A percentile compares a stretch with the other conserved stretches of the same genome.
These are phyloP conservation scores for Arxiozyma bovina DNA, from an alignment of 1,139 yeast species.

Conservation along the genomic window DNA sequence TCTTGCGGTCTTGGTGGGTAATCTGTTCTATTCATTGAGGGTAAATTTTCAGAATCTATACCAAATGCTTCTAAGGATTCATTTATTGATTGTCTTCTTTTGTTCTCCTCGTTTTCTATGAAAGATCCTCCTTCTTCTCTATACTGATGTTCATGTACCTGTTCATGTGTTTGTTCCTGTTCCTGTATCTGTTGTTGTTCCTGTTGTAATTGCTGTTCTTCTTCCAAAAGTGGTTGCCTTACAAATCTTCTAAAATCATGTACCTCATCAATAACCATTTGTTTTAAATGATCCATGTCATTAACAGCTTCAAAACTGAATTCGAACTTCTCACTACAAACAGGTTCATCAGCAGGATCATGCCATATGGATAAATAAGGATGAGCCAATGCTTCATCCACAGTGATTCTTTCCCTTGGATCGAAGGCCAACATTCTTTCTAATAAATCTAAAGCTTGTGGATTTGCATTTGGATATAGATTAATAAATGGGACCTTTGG, in stretches of 20 bases:
- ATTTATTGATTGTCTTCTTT: slow-evolving; percentile 7
- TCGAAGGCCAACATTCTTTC: slow-evolving; percentile 80
- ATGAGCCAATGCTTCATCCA: slow-evolving; percentile 81
- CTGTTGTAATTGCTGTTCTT: slow-evolving; percentile 32
- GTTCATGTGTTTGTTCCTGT: slow-evolving; percentile 23
- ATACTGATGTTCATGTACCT: slow-evolving; percentile 11
- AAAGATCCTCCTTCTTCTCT: too few species aligned
- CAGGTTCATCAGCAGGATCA: slow-evolving; percentile 92
- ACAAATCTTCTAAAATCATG: slow-evolving; percentile 73
- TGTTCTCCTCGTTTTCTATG: neutral
- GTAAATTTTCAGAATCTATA: slow-evolving; percentile 34
- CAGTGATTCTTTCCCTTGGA: slow-evolving; percentile 80
- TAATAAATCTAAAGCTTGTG: slow-evolving; percentile 76
- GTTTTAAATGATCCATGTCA: slow-evolving; percentile 68
- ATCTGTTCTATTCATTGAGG: slow-evolving; percentile 33
- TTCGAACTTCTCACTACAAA: slow-evolving; percentile 75
- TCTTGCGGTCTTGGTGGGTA: slow-evolving; percentile 38
- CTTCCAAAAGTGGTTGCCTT: slow-evolving; percentile 56
- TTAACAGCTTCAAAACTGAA: slow-evolving; percentile 84
- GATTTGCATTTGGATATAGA: slow-evolving; percentile 79
- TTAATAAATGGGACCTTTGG: slow-evolving; percentile 67
- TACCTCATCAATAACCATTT: slow-evolving; percentile 78
- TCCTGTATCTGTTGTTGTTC: slow-evolving; percentile 4
- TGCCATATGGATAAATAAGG: slow-evolving; percentile 93
- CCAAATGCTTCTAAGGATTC: slow-evolving; percentile 27